A percentile compares a stretch with the other conserved stretches of the same genome.
Conservation (phyloP, 768 basidiomycete genomes). For the Hysterangium stoloniferum region DNA sequence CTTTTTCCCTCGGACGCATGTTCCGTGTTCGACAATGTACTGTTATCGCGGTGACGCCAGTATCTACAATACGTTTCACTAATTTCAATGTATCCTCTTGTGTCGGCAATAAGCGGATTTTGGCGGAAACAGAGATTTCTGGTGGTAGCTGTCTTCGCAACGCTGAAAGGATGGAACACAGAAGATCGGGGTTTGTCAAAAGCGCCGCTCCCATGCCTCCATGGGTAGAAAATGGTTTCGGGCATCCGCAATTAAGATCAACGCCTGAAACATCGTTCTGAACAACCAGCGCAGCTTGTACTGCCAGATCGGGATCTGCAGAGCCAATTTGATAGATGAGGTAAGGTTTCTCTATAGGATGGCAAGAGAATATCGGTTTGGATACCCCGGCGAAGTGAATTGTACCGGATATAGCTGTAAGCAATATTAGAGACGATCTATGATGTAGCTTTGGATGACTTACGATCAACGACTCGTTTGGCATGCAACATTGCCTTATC, state of each 20-base stretch:
- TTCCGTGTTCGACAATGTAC: slow-evolving; percentile 92
- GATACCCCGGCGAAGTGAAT: slow-evolving; percentile 80
- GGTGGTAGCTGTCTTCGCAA: slow-evolving; percentile 65
- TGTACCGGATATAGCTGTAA: slow-evolving; percentile 74
- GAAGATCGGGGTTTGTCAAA: slow-evolving; percentile 81
- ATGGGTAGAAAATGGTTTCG: slow-evolving; percentile 91
- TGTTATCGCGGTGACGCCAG: slow-evolving; percentile 84
- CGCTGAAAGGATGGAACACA: slow-evolving; percentile 81
- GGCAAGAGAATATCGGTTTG: slow-evolving; percentile 83
- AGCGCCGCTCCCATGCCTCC: slow-evolving; percentile 83
- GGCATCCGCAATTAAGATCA: slow-evolving; percentile 97
- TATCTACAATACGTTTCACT: slow-evolving; percentile 80
- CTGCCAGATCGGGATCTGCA: slow-evolving; percentile 81
- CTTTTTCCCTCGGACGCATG: slow-evolving; percentile 80
- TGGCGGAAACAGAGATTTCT: slow-evolving; percentile 84
- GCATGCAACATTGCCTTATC: slow-evolving; percentile 92
- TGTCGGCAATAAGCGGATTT: slow-evolving; percentile 81
- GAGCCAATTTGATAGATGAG: slow-evolving; percentile 96
- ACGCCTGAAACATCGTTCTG: slow-evolving; percentile 86
- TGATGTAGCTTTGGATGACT: slow-evolving; percentile 32
- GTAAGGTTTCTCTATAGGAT: slow-evolving; percentile 90
- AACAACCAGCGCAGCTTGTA: slow-evolving; percentile 83
- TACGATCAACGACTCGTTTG: slow-evolving; percentile 80
- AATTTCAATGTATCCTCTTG: slow-evolving; percentile 86
- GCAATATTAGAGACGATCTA: slow-evolving; percentile 11